phyloP scores from a whole-genome alignment of 768 basidiomycete genomes.

The Tricholoma matsutake region DNA sequence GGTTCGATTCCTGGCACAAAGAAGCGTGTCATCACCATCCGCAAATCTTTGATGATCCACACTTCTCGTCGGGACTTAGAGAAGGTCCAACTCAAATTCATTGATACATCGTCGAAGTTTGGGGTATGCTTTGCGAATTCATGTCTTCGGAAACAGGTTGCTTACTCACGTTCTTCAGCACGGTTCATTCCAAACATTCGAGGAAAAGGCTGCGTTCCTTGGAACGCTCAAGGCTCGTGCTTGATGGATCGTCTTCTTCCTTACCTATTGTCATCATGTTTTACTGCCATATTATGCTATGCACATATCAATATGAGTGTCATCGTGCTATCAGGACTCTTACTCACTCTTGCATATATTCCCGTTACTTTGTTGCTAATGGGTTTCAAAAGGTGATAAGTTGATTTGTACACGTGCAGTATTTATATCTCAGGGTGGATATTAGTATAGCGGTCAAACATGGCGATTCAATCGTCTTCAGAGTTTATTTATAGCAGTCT shows the following conservation, averaged over 20 bases:
- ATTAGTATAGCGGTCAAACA: no score
- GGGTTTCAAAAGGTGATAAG: no score
- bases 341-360: no score
- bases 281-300: slow-evolving; percentile 37
- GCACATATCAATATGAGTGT: slow-evolving; percentile 18
- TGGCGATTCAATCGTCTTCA: no score
- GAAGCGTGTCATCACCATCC: slow-evolving; percentile 97
- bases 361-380: no score
- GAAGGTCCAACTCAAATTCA: slow-evolving; percentile 97
- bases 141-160: not conserved
- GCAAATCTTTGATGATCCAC: slow-evolving; percentile 96
- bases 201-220: slow-evolving; percentile 95
- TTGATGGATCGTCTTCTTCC: slow-evolving; percentile 49
- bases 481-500: no score
- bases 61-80: slow-evolving; percentile 95
- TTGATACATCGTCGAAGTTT: slow-evolving; percentile 97
- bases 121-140: slow-evolving; percentile 56
- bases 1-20: slow-evolving; percentile 94
- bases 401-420: no score
- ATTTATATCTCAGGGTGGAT: no score
- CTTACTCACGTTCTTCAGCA: slow-evolving; percentile 48
- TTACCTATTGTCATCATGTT: slow-evolving; percentile 37
- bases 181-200: slow-evolving; percentile 94
- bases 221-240: slow-evolving; percentile 85
- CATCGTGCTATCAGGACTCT: slow-evolving; percentile 4